Evolutionary conservation across 2,329 filamentous ascomycete species (phyloP).

Genomic region (Cryphonectria japonica): DNA sequence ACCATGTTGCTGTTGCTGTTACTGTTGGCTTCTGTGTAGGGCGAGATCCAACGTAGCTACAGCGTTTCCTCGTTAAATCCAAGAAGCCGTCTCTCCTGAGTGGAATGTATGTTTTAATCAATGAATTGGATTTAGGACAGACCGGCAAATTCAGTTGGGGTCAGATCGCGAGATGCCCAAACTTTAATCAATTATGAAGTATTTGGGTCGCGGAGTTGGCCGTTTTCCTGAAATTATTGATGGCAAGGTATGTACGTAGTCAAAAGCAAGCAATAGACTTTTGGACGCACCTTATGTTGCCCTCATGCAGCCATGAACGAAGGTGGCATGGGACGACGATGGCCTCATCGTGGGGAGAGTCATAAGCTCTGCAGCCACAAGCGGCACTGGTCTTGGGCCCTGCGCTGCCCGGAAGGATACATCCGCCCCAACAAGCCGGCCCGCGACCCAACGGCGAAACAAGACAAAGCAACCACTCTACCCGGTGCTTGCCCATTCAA

Average conservation of each 20-base stretch:
- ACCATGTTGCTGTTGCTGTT: constrained; percentile 25
- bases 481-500: not conserved
- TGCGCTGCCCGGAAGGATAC: not conserved
- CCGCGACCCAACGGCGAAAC: not conserved
- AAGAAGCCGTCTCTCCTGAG: not conserved
- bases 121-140: not conserved
- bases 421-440: not conserved
- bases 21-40: not conserved
- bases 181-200: not conserved
- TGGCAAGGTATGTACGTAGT: not conserved
- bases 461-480: not conserved
- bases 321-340: constrained; percentile 18
- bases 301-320: not conserved
- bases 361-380: not conserved
- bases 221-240: not conserved
- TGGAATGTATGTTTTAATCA: not conserved
- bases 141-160: not conserved
- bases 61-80: not conserved
- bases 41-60: not conserved
- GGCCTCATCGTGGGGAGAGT: constrained; percentile 15
- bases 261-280: not conserved
- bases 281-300: not conserved
- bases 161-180: not conserved
- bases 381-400: not conserved
- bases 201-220: not conserved